Conservation (phyloP, 164 flowering plant genomes). For the Magnolia sinica region DNA sequence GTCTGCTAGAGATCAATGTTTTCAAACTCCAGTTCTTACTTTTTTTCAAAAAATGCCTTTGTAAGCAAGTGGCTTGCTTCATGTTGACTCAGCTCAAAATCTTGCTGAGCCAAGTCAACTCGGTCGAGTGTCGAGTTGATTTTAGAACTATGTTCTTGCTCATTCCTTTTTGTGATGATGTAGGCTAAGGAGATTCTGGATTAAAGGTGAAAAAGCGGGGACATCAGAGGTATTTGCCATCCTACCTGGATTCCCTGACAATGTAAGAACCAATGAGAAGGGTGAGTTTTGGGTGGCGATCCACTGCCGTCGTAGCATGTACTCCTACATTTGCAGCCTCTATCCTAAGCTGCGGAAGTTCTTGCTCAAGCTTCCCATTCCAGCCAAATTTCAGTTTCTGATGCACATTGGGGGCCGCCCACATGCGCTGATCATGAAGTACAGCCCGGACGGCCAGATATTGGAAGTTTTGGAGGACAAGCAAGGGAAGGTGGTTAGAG, state of each 20-base stretch:
- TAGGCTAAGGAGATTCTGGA: constrained; percentile 72
- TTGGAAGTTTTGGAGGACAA: constrained; percentile 73
- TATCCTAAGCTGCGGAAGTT: constrained; percentile 52
- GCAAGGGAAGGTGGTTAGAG: constrained; percentile 76
- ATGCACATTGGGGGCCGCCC: constrained; percentile 50
- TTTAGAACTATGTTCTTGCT: no score
- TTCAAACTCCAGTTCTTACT: no score
- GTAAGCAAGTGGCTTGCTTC: no score
- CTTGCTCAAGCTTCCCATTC: constrained; percentile 64
- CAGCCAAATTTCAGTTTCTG: constrained; percentile 47
- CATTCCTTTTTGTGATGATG: not conserved
- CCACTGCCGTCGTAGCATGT: constrained; percentile 49
- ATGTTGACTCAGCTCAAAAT: no score
- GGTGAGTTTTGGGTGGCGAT: constrained; percentile 96
- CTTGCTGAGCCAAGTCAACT: no score
- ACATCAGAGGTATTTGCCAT: constrained; percentile 62
- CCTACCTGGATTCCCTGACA: constrained; percentile 87
- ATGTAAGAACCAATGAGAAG: constrained; percentile 69
- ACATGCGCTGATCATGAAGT: constrained; percentile 51
- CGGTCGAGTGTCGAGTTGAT: no score
- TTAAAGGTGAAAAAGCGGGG: constrained; percentile 88
- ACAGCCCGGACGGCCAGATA: constrained; percentile 74
- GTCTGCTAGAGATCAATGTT: no score
- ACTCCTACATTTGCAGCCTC: constrained; percentile 25
- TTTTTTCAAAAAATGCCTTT: no score